These are phyloP conservation scores for Atkinsonella texensis DNA, from an alignment of 2,329 filamentous ascomycete species.

Conservation along the genomic window DNA sequence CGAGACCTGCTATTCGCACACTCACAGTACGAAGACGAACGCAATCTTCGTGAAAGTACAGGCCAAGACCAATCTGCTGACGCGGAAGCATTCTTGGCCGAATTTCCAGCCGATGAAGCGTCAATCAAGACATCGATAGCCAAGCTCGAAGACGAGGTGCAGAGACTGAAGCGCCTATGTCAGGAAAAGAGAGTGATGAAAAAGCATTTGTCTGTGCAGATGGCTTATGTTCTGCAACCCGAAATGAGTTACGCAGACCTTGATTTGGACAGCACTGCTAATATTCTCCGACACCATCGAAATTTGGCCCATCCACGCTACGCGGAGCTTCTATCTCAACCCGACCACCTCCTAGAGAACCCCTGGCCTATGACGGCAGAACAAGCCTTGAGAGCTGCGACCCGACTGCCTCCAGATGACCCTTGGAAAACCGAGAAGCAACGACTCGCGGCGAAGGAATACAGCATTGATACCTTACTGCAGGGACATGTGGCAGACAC, in stretches of 20 bases:
- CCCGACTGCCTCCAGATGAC: constrained; percentile 23
- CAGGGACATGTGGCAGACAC: constrained; percentile 22
- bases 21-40: constrained; percentile 25
- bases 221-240: constrained; percentile 28
- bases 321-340: constrained; percentile 35
- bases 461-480: constrained; percentile 32
- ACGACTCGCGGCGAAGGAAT: constrained; percentile 33
- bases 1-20: constrained; percentile 30
- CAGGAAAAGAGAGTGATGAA: constrained; percentile 29
- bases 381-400: constrained; percentile 27
- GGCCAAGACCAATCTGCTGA: constrained; percentile 20
- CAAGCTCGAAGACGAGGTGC: constrained; percentile 20
- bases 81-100: constrained; percentile 31
- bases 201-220: constrained; percentile 26
- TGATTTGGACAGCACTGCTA: constrained; percentile 21
- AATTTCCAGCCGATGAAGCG: constrained; percentile 27
- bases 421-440: constrained; percentile 23
- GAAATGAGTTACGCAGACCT: constrained; percentile 28
- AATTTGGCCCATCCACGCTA: constrained; percentile 29
- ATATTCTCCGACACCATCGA: constrained; percentile 12
- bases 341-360: constrained; percentile 29
- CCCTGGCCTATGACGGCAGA: constrained; percentile 27
- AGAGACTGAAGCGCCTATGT: constrained; percentile 27
- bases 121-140: constrained; percentile 22
- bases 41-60: constrained; percentile 19